Percentiles rank a stretch among this genome's conserved stretches.
These are phyloP conservation scores for Eutrema salsugineum DNA, from an alignment of 441 rosid genomes.

Conservation along the genomic window DNA sequence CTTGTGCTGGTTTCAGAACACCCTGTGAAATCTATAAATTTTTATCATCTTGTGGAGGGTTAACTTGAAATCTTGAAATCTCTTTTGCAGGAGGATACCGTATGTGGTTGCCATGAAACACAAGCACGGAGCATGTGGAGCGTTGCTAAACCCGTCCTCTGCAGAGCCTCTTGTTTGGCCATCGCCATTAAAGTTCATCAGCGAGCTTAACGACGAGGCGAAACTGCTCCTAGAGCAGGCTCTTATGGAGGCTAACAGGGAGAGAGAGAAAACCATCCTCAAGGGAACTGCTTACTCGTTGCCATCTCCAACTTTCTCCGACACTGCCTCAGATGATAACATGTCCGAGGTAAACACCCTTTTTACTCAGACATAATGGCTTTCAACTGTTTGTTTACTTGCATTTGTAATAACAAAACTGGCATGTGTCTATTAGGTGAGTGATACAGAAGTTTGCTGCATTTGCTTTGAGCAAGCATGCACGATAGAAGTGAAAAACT, in stretches of 20 bases:
- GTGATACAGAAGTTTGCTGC: conserved; percentile 82
- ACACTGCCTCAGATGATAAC: conserved; percentile 59
- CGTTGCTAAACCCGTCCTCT: conserved; percentile 85
- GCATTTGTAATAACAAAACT: too few relatives aligned
- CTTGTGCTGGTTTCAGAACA: conserved; percentile 1
- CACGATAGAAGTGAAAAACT: conserved; percentile 85
- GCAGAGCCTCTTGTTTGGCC: conserved; percentile 99
- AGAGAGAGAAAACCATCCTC: conserved; percentile 80
- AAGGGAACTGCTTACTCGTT: conserved; percentile 60
- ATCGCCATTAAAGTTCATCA: conserved; percentile 89
- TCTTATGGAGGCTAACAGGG: conserved; percentile 77
- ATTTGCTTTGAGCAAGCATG: conserved; percentile 96
- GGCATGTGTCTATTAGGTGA: conserved; percentile 59
- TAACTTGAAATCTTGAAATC: neutral
- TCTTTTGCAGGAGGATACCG: conserved; percentile 73
- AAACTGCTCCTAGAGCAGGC: conserved; percentile 78
- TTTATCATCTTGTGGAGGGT: neutral
- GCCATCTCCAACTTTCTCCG: conserved; percentile 70
- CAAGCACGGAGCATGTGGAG: conserved; percentile 84
- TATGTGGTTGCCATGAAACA: conserved; percentile 73
- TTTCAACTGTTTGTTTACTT: too few relatives aligned
- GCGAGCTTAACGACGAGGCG: conserved; percentile 86
- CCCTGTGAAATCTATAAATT: neutral
- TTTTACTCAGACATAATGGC: neutral
- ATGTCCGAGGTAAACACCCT: conserved; percentile 66